Percentiles rank a stretch among this genome's conserved stretches.
phyloP scores from a whole-genome alignment of 371 early-diverging fungal genomes.

The Gilbertella persicaria region DNA sequence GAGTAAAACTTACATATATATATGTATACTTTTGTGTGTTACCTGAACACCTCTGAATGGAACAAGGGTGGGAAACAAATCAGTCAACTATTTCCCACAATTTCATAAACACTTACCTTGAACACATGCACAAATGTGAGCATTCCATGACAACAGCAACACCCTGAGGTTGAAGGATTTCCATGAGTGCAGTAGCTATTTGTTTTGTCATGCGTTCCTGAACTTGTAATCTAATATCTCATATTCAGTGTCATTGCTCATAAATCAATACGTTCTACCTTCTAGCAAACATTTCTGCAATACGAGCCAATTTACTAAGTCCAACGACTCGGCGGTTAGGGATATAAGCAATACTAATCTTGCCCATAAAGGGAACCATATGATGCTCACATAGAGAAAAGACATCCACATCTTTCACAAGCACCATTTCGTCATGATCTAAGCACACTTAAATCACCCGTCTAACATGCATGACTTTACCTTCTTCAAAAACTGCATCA shows the following conservation, averaged over 20 bases:
- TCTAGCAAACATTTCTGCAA: conserved; percentile 97
- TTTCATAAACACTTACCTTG: conserved; percentile 29
- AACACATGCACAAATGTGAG: conserved; percentile 61
- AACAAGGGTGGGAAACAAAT: conserved; percentile 22
- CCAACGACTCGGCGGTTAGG: conserved; percentile 95
- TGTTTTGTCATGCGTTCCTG: conserved; percentile 98
- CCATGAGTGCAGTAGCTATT: conserved; percentile 88
- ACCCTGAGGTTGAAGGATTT: conserved; percentile 92
- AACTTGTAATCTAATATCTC: conserved; percentile 79
- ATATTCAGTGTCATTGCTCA: neutral
- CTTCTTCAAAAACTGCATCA: conserved; percentile 95
- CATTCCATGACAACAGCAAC: conserved; percentile 98
- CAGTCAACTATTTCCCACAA: conserved; percentile 7
- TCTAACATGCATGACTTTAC: conserved; percentile 34
- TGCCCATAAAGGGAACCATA: conserved; percentile 97
- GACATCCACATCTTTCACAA: conserved; percentile 93
- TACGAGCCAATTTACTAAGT: conserved; percentile 94
- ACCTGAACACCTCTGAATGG: conserved; percentile 49
- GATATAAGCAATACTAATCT: conserved; percentile 95
- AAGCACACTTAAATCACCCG: conserved; percentile 4
- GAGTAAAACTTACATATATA: conserved; percentile 1
- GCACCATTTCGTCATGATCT: conserved; percentile 98
- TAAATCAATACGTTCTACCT: conserved; percentile 25
- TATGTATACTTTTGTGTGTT: conserved; percentile 7
- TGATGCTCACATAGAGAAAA: conserved; percentile 98